Percentiles rank a stretch among this genome's conserved stretches.
Evolutionary conservation across 306 rosid species (phyloP).

Genomic region (Castanopsis chinensis): DNA sequence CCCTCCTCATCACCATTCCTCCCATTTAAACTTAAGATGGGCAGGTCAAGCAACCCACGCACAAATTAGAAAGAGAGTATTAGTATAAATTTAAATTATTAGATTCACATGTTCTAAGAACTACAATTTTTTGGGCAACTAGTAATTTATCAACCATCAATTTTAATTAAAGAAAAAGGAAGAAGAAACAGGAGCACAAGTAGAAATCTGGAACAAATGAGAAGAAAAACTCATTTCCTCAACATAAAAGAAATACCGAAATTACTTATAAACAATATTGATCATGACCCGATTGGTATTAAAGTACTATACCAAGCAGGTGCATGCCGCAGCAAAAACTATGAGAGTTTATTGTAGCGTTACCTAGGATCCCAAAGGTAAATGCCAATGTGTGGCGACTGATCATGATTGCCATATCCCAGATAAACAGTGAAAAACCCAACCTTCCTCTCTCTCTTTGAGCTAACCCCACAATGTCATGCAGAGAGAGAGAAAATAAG

Average conservation of each 20-base stretch:
- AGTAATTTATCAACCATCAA: too few relatives aligned
- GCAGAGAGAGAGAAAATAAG: conserved; percentile 17
- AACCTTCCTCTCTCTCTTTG: neutral
- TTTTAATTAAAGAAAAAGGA: neutral
- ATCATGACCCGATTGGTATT: neutral
- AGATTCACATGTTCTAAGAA: too few relatives aligned
- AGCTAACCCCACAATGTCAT: conserved; percentile 24
- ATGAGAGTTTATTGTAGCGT: neutral
- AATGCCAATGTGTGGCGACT: conserved; percentile 46
- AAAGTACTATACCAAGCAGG: neutral
- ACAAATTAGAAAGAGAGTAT: too few relatives aligned
- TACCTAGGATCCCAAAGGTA: conserved; percentile 83
- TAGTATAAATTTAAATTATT: too few relatives aligned
- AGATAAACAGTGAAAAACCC: neutral
- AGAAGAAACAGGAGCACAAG: neutral
- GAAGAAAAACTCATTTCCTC: too few relatives aligned
- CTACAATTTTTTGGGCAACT: too few relatives aligned
- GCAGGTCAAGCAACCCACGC: too few relatives aligned
- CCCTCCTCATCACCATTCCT: too few relatives aligned
- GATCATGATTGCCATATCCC: conserved; percentile 38
- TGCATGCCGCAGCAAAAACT: neutral
- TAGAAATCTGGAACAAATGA: too few relatives aligned
- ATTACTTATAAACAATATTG: neutral
- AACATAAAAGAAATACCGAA: too few relatives aligned
- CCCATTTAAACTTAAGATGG: too few relatives aligned